phyloP scores from a whole-genome alignment of 805 yeast genomes.

The Clavispora phyllophila region DNA sequence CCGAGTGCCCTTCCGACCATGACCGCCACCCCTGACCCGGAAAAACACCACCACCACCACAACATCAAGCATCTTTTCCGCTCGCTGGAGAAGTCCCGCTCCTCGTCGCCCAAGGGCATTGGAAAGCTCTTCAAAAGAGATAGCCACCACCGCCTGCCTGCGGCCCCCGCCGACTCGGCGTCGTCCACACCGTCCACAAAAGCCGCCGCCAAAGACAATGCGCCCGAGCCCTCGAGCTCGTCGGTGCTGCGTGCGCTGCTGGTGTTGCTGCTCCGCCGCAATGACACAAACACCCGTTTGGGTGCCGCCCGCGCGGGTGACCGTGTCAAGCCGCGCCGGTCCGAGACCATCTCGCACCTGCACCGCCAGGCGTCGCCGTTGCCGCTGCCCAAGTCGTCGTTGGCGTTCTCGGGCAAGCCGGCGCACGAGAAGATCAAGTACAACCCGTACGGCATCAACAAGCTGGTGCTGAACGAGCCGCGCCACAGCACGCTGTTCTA shows the following conservation, averaged over 20 bases:
- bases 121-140: constrained; percentile 21
- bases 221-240: neutral
- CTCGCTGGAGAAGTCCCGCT: neutral
- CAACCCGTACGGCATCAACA: constrained; percentile 60
- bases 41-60: constrained; percentile 10
- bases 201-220: neutral
- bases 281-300: constrained; percentile 9
- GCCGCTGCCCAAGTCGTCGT: constrained; percentile 11
- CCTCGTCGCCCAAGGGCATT: constrained; percentile 9
- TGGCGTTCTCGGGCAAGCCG: constrained; percentile 8
- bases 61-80: constrained; percentile 4
- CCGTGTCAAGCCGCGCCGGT: constrained; percentile 9
- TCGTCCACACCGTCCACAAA: constrained; percentile 16
- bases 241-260: constrained; percentile 2
- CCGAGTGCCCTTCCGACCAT: neutral
- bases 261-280: constrained; percentile 8
- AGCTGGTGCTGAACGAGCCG: constrained; percentile 18
- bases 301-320: constrained; percentile 1
- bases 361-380: constrained; percentile 25
- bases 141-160: constrained; percentile 3
- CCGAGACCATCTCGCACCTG: constrained; percentile 36
- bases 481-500: constrained; percentile 22
- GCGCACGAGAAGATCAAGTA: constrained; percentile 46
- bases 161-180: neutral
- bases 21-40: constrained; percentile 1